Evolutionary conservation across 305 asterid species (phyloP), one percentile per base, ranked within the genome.

Genomic region (Withania somnifera): DNA sequence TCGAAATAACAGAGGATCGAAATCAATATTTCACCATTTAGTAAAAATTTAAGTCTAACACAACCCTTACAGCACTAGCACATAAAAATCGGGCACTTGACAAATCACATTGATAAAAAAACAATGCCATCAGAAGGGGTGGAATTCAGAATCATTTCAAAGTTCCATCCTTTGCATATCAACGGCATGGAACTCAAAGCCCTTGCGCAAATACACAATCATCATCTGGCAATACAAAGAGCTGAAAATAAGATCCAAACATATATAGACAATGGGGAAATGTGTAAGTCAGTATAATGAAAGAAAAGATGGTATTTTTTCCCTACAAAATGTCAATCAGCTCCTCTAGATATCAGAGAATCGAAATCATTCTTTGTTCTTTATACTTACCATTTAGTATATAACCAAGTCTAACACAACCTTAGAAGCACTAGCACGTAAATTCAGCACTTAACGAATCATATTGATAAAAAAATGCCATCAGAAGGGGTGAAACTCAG

Each of bases 101-200:
- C 26, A 76, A 28, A 3, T 50, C 17, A 17, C 40, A 53, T 51
- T 11, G 19, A 51, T 26, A 15, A 75, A 9, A 51, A 30, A n/a
- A n/a, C n/a, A n/a, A 45, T 50, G 80, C 63, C 80, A 76, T 51
- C 63, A 76, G 80, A 28, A 1, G 80, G 80, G 80, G 11, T 30
- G 26, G n/a, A 71, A 51, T 30, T 51, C 28, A 51, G 63, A 28
- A 28, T 51, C 80, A 51, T 76, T 30, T 51, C 80, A 76, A 9
- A 28, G 80, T 51, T 2, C 80, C 80, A 76, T 76, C 47, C 80
- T 51, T 76, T 26, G 60, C 40, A 10, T 9, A 75, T 51, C 80
- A 20, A 15, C 28, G 30, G 47, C 47, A 51, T 76, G 80, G 57
- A 76, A 76, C 80, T 76, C 80, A 51, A 76, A 76, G 80, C 63